phyloP scores from a whole-genome alignment of 371 early-diverging fungal species.

The Hamiltosporidium magnivora region DNA sequence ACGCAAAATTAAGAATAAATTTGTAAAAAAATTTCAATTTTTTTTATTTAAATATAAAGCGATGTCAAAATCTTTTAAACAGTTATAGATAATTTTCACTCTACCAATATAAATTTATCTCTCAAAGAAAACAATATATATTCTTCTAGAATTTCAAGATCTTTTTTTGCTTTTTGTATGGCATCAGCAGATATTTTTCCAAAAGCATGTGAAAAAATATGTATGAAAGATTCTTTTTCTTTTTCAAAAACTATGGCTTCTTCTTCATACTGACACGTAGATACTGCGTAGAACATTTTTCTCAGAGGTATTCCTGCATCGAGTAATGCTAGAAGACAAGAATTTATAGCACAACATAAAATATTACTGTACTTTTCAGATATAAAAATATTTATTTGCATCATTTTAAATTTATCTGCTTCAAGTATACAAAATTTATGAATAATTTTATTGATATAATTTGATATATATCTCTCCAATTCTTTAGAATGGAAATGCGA shows the following conservation, averaged over 20 bases:
- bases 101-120: no score
- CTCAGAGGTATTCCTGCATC: constrained; percentile 34
- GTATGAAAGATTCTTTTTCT: not conserved
- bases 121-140: no score
- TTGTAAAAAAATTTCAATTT: no score
- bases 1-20: no score
- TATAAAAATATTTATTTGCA: constrained; percentile 9
- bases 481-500: constrained; percentile 5
- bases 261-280: constrained; percentile 14
- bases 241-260: constrained; percentile 17
- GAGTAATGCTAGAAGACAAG: constrained; percentile 13
- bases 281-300: constrained; percentile 19
- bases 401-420: constrained; percentile 9
- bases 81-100: no score
- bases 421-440: constrained; percentile 10
- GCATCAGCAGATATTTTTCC: not conserved
- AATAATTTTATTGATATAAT: constrained; percentile 9
- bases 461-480: constrained; percentile 16
- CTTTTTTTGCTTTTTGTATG: not conserved
- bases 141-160: not conserved
- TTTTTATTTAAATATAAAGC: no score
- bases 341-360: constrained; percentile 31
- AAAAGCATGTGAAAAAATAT: not conserved
- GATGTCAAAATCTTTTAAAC: no score
- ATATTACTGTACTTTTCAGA: constrained; percentile 9